A percentile compares a stretch with the other conserved stretches of the same genome.
phyloP scores from a whole-genome alignment of 371 early-diverging fungal species.

The Lichtheimia ornata region DNA sequence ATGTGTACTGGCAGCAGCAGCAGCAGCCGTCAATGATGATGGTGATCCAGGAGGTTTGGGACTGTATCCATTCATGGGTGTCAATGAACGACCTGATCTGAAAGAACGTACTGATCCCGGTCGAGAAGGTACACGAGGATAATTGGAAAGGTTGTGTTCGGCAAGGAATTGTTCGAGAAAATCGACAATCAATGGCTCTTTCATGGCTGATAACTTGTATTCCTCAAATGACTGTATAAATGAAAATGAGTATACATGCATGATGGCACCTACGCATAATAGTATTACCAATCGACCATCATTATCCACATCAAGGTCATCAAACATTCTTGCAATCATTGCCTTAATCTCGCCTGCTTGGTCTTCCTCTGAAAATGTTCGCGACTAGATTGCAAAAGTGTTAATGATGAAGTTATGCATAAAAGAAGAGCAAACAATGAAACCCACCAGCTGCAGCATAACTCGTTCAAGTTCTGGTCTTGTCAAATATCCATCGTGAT shows the following conservation, averaged over 20 bases:
- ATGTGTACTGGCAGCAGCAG: conserved; percentile 7
- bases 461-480: conserved; percentile 73
- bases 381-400: conserved; percentile 33
- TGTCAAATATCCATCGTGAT: conserved; percentile 80
- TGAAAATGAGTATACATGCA: background rate
- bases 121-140: conserved; percentile 48
- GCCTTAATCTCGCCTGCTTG: conserved; percentile 66
- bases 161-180: conserved; percentile 75
- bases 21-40: conserved; percentile 7
- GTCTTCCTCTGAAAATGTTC: conserved; percentile 73
- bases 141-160: conserved; percentile 48
- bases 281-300: conserved; percentile 70
- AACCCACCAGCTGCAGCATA: conserved; percentile 72
- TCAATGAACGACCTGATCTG: conserved; percentile 29
- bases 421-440: background rate
- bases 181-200: conserved; percentile 82
- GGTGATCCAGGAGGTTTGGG: conserved; percentile 21
- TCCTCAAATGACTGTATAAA: conserved; percentile 68
- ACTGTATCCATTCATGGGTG: conserved; percentile 7
- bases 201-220: conserved; percentile 81
- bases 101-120: conserved; percentile 49
- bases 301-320: conserved; percentile 83
- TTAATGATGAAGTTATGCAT: background rate
- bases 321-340: conserved; percentile 71
- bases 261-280: background rate